Conservation (phyloP, 139 green algal genomes). For the Volvox africanus region DNA sequence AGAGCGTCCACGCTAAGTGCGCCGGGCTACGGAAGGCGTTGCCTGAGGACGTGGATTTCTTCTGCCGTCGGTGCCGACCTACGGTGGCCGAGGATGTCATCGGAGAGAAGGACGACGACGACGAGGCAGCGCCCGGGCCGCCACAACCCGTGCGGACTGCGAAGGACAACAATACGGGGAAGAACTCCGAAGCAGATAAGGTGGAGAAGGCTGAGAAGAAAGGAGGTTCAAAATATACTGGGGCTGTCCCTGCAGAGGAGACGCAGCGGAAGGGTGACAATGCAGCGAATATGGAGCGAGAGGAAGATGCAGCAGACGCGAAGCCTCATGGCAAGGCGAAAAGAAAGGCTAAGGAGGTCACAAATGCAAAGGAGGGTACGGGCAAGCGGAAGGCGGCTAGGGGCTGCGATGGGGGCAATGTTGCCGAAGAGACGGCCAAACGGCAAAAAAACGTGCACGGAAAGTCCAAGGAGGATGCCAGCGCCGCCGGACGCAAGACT, state of each 20-base stretch:
- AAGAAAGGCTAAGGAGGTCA: constrained; percentile 27
- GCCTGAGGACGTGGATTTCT: not conserved
- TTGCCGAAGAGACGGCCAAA: not conserved
- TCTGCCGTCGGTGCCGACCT: not conserved
- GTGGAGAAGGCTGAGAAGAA: not conserved
- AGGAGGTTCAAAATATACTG: not conserved
- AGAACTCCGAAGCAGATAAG: too few relatives aligned
- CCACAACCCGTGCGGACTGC: too few relatives aligned
- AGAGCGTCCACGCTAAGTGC: constrained; percentile 2
- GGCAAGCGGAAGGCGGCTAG: constrained; percentile 2
- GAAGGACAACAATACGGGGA: too few relatives aligned
- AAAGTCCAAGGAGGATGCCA: too few relatives aligned
- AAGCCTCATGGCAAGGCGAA: not conserved
- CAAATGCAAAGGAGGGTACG: constrained; percentile 4
- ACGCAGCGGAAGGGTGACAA: not conserved
- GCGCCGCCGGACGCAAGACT: too few relatives aligned
- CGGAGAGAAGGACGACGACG: not conserved
- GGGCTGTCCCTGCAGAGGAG: not conserved
- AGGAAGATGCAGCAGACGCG: not conserved
- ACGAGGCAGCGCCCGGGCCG: too few relatives aligned
- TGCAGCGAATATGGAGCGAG: not conserved
- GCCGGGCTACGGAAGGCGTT: not conserved
- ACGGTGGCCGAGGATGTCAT: not conserved
- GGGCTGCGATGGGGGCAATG: not conserved
- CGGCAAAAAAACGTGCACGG: not conserved